phyloP scores from a whole-genome alignment of 331 rosid genomes.

The Saraca asoca region DNA sequence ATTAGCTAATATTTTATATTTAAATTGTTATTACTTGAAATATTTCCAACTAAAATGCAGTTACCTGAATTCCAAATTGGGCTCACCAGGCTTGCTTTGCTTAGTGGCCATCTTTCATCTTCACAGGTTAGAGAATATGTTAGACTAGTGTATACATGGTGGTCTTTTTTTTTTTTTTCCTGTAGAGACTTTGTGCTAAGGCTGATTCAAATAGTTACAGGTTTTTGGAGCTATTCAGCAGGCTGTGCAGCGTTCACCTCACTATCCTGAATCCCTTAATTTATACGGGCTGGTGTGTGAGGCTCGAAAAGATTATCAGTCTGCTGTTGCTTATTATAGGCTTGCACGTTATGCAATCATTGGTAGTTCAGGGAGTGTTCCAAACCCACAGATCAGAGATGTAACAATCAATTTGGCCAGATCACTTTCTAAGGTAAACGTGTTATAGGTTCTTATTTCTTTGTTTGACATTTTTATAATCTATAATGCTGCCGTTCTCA shows the following conservation, averaged over 20 bases:
- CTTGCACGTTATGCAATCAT: slow-evolving; percentile 65
- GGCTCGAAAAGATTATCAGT: slow-evolving; percentile 70
- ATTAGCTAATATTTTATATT: slow-evolving; percentile 17
- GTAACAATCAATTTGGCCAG: slow-evolving; percentile 83
- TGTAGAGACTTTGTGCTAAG: slow-evolving; percentile 21
- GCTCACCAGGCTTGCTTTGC: slow-evolving; percentile 81
- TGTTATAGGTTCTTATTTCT: slow-evolving; percentile 10
- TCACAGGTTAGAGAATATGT: slow-evolving; percentile 62
- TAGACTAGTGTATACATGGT: slow-evolving; percentile 31
- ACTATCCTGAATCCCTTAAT: slow-evolving; percentile 86
- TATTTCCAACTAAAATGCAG: slow-evolving; percentile 47
- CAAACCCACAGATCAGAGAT: slow-evolving; percentile 56
- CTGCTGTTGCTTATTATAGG: slow-evolving; percentile 73
- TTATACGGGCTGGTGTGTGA: slow-evolving; percentile 80
- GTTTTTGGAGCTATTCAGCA: slow-evolving; percentile 90
- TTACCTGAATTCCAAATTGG: slow-evolving; percentile 94
- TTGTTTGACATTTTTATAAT: slow-evolving; percentile 11
- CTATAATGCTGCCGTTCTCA: neutral
- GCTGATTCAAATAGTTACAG: slow-evolving; percentile 39
- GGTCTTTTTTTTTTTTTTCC: slow-evolving; percentile 26
- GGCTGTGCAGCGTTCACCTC: slow-evolving; percentile 85
- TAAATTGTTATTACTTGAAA: slow-evolving; percentile 26
- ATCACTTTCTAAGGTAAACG: slow-evolving; percentile 68
- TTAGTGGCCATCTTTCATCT: slow-evolving; percentile 80
- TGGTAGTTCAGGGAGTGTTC: slow-evolving; percentile 40